Base-by-base conservation (phyloP, 2,329 filamentous ascomycete species). In the Aureobasidium mangrovei region DNA sequence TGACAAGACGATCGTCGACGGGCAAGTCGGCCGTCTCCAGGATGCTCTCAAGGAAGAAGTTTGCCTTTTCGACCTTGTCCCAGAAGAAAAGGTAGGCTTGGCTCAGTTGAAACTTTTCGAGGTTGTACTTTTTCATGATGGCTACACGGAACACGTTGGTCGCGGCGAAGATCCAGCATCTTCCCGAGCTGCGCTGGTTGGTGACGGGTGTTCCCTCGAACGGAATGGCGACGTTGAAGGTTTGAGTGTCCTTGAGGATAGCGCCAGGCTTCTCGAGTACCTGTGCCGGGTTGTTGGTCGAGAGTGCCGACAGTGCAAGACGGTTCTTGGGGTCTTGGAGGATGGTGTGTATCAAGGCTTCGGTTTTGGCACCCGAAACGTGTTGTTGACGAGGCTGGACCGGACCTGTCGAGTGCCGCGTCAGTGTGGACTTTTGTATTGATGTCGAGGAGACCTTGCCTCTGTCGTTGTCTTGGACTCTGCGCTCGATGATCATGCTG, bases 81-180 rank as follows among this genome's bases (percentile, higher is more conserved):
- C 86, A 94, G 77, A 89, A 95, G 73, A 91, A 95, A 3, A 95
- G 78, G 64, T 94, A 94, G 1, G 84, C 77, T 70, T 95, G 90
- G 31, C 85, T 90, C n/a, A 95, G 76, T 74, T 95, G 87, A 63
- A 95, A 94, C 52, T 79, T 76, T 44, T 83, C 79, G 24, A 95
- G 79, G 59, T 83, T 81, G 69, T 94, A 86, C 63, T 84, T 84
- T 70, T 87, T 85, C 85, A 93, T 91, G 44, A 95, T 76, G 1
- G 88, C 85, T n/a, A 95, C 79, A 29, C 90, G 85, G 72, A 95
- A 93, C 54, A 94, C 84, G 62, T 95, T 95, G n/a, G 88, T 93
- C 4, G 86, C 82, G 1, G 90, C 90, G 62, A 95, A 95, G 59
- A 95, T 80, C 90, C 90, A 95, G 75, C 90, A 95, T 59, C 90